These are phyloP conservation scores for Meira miltonrushii DNA, from an alignment of 1,284 basidiomycete genomes.

Conservation along the genomic window DNA sequence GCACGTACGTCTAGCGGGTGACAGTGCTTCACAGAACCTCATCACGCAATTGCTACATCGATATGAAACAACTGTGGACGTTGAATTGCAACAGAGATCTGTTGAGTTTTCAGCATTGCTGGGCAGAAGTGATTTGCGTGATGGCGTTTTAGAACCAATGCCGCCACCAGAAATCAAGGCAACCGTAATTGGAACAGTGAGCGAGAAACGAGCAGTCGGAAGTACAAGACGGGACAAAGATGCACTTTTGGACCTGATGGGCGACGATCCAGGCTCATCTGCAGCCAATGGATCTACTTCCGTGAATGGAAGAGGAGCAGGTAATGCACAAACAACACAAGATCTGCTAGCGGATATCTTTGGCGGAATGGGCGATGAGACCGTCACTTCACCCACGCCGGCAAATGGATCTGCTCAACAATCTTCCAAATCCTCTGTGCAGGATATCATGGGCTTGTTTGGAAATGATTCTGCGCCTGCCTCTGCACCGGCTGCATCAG, in stretches of 20 bases:
- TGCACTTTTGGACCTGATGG: constrained; percentile 41
- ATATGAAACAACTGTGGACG: constrained; percentile 74
- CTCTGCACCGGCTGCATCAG: constrained; percentile 42
- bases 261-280: constrained; percentile 33
- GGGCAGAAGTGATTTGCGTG: constrained; percentile 63
- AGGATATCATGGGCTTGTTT: constrained; percentile 89
- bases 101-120: constrained; percentile 89
- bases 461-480: constrained; percentile 51
- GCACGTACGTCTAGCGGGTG: constrained; percentile 62
- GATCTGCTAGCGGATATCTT: constrained; percentile 92
- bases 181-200: constrained; percentile 44
- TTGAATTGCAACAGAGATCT: constrained; percentile 91
- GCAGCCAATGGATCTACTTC: not conserved
- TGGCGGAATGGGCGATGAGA: constrained; percentile 59
- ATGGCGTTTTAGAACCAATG: constrained; percentile 96
- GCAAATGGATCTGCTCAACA: constrained; percentile 15
- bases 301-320: constrained; percentile 6
- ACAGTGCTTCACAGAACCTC: constrained; percentile 66
- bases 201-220: constrained; percentile 44
- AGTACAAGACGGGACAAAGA: constrained; percentile 41
- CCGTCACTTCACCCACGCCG: constrained; percentile 39
- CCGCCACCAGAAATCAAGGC: constrained; percentile 82
- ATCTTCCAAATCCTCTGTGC: constrained; percentile 61
- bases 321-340: constrained; percentile 65
- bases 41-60: constrained; percentile 67